Conservation (phyloP, 257 asterid species). For the Lantana camara region DNA sequence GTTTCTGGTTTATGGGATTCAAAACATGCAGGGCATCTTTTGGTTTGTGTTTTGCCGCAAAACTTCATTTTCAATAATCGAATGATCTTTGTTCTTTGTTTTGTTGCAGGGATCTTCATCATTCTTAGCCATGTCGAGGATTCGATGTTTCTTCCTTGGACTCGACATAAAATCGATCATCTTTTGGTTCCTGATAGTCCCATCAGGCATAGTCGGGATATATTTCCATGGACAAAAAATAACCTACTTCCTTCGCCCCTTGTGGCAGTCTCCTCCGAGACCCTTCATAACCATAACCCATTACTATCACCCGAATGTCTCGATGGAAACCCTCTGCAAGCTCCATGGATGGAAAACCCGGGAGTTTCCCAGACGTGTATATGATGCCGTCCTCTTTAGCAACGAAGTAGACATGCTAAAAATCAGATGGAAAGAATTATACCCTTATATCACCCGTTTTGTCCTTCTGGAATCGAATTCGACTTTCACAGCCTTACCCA, state of each 20-base stretch:
- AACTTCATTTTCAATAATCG: no score
- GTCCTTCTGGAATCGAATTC: conserved; percentile 74
- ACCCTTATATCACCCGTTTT: conserved; percentile 60
- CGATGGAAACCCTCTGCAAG: conserved; percentile 64
- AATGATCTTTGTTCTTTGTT: not conserved
- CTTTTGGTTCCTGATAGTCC: conserved; percentile 43
- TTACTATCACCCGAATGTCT: conserved; percentile 57
- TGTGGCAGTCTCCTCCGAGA: conserved; percentile 80
- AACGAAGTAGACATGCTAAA: conserved; percentile 73
- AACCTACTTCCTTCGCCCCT: conserved; percentile 61
- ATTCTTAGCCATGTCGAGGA: conserved; percentile 41
- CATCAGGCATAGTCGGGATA: conserved; percentile 39
- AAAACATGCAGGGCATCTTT: not conserved
- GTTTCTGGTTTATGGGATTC: not conserved
- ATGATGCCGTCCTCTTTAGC: conserved; percentile 69
- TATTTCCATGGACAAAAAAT: conserved; percentile 71
- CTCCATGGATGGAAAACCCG: conserved; percentile 75
- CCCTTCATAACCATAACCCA: conserved; percentile 56
- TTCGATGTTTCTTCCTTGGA: conserved; percentile 46
- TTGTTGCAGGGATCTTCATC: conserved; percentile 36
- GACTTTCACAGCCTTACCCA: conserved; percentile 64
- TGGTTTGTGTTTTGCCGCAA: no score
- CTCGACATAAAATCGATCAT: conserved; percentile 48
- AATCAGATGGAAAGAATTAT: conserved; percentile 66
- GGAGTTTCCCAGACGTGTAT: conserved; percentile 69